Evolutionary conservation across 495 filamentous ascomycete species (phyloP), one percentile per base, ranked within the genome.

Genomic region (Podospora tetraspora): DNA sequence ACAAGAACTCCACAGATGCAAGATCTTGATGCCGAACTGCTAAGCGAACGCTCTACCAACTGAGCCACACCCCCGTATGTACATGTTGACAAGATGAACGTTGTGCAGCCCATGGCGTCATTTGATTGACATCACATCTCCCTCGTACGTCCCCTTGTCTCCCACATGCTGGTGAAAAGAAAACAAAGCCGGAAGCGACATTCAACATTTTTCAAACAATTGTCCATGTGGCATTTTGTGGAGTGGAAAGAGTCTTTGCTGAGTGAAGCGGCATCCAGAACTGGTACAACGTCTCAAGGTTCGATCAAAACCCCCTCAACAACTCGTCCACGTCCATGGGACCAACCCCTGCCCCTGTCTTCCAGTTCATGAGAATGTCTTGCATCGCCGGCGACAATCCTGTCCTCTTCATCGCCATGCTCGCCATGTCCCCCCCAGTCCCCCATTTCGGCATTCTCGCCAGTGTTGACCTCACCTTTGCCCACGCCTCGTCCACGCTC

Each of bases 361-460:
- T n/a, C 43, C 43, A 52, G 2, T 19, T 19, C 43, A 8, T n/a
- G 43, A 9, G 8, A 19, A n/a, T 52, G 19, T 52, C 43, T 2
- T 52, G 4, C 43, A 52, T 52, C 16, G 43, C 43, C 43, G 43
- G 43, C 16, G 16, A 7, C 5, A n/a, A 52, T 9, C 43, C 43
- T n/a, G 43, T 52, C 43, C 19, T 52, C 43, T n/a, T 52, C 6
- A 7, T 8, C 5, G 5, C 19, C 43, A 52, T 52, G 6, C 19
- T n/a, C 43, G 43, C 19, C 43, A 52, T n/a, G 8, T n/a, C 43
- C 43, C 43, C 43, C 1, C 3, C 43, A 19, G 43, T 8, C 1
- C 59, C 24, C 24, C 24, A 19, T n/a, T 16, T 24, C 59, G 59
- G 59, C 59, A 60, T 16, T 30, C 27, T 70, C 72, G 37, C 32